A percentile compares a stretch with the other conserved stretches of the same genome.
Evolutionary conservation across 1,284 basidiomycete species (phyloP).

Genomic region (Phenoliferia sp.): DNA sequence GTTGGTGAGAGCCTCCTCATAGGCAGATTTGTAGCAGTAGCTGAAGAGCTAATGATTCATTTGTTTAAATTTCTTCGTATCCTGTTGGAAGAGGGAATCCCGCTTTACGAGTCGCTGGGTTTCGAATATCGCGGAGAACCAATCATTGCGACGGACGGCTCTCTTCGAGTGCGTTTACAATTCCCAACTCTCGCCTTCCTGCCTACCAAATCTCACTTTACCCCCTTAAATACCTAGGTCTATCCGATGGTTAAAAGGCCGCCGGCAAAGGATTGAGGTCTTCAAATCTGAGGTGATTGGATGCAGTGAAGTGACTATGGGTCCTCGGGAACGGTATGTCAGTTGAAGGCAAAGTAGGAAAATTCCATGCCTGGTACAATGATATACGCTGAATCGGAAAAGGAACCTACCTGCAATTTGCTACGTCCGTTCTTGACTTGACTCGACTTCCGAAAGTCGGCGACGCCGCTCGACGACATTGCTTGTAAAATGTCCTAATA

Average conservation of each 20-base stretch:
- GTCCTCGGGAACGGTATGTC: too few relatives aligned
- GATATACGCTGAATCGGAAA: too few relatives aligned
- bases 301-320: too few relatives aligned
- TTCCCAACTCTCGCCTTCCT: not conserved
- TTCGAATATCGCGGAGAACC: not conserved
- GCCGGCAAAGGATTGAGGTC: not conserved
- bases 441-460: too few relatives aligned
- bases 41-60: not conserved
- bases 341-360: too few relatives aligned
- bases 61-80: not conserved
- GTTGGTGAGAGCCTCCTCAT: not conserved
- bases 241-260: not conserved
- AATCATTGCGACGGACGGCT: not conserved
- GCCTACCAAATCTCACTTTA: not conserved
- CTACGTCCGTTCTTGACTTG: too few relatives aligned
- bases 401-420: too few relatives aligned
- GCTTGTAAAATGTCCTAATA: too few relatives aligned
- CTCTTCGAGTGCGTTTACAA: not conserved
- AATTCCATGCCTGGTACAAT: too few relatives aligned
- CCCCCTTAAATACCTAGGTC: not conserved
- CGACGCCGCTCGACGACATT: too few relatives aligned
- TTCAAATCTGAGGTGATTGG: too few relatives aligned
- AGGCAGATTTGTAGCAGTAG: not conserved
- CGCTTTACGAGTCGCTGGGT: not conserved
- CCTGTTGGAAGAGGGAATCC: not conserved